Percentiles rank a stretch among this genome's conserved stretches.
Conservation (phyloP, 164 flowering plant genomes). For the Euptelea pleiosperma region DNA sequence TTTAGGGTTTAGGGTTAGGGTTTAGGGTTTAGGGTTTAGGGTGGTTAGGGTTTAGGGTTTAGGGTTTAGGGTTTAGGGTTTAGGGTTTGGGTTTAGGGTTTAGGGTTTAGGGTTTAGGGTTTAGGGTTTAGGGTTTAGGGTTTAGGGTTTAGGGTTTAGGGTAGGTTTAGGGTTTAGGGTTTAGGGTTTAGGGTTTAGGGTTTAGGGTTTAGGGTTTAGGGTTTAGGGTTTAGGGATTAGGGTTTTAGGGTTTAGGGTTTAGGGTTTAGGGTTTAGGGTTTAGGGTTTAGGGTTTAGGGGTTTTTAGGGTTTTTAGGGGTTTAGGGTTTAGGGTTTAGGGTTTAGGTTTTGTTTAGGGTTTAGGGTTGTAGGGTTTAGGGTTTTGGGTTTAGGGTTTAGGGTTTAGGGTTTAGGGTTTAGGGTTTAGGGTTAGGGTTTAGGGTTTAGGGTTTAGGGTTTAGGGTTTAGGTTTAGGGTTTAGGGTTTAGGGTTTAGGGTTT, state of each 20-base stretch:
- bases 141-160: conserved; percentile 15
- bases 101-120: conserved; percentile 28
- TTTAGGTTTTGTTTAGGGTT: conserved; percentile 2
- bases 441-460: conserved; percentile 16
- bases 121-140: conserved; percentile 26
- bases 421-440: conserved; percentile 10
- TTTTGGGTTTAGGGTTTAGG: conserved; percentile 13
- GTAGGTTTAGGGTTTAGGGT: conserved; percentile 25
- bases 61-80: conserved; percentile 19
- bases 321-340: conserved; percentile 16
- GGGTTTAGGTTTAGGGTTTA: conserved; percentile 20
- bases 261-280: conserved; percentile 18
- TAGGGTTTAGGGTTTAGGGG: conserved; percentile 12
- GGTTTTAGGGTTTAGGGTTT: conserved; percentile 23
- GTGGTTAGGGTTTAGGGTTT: conserved; percentile 17
- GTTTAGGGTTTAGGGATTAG: conserved; percentile 24
- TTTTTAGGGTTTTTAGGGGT: conserved; percentile 14
- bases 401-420: conserved; percentile 11
- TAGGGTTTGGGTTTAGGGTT: conserved; percentile 26
- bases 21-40: conserved; percentile 18
- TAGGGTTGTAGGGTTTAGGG: too few species aligned
- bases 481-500: conserved; percentile 23
- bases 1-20: conserved; percentile 25
- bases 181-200: conserved; percentile 23
- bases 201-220: conserved; percentile 18